Evolutionary conservation across 75 land plant species (phyloP).

Genomic region (Adiantum capillusveneris): DNA sequence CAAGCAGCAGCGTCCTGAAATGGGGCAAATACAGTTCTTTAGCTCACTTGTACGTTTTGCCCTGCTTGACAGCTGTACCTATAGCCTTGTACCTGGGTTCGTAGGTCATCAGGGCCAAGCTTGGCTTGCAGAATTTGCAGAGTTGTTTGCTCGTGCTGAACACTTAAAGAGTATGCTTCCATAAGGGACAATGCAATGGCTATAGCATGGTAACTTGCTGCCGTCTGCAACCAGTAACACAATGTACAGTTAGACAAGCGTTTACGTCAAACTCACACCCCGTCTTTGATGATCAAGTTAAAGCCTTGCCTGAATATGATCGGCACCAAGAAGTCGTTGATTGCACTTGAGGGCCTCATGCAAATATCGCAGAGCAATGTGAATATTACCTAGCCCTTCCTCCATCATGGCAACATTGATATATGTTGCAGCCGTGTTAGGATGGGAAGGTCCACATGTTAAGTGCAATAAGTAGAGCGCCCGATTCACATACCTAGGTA

Average conservation of each 20-base stretch:
- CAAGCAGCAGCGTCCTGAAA: slow-evolving; percentile 93
- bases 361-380: slow-evolving; percentile 81
- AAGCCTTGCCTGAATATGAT: slow-evolving; percentile 72
- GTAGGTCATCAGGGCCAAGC: slow-evolving; percentile 81
- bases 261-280: no score
- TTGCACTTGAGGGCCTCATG: slow-evolving; percentile 93
- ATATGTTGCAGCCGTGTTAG: slow-evolving; percentile 93
- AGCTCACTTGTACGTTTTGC: no score
- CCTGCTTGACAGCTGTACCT: no score
- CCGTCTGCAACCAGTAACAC: slow-evolving; percentile 45
- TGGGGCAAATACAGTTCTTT: neutral
- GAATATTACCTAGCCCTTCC: slow-evolving; percentile 93
- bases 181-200: slow-evolving; percentile 92
- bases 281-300: no score
- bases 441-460: slow-evolving; percentile 93
- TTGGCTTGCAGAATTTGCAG: slow-evolving; percentile 87
- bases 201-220: slow-evolving; percentile 95
- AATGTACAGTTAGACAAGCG: no score
- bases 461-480: slow-evolving; percentile 84
- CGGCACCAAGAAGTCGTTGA: slow-evolving; percentile 79
- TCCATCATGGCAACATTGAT: slow-evolving; percentile 99
- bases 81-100: slow-evolving; percentile 92
- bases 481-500: slow-evolving; percentile 72
- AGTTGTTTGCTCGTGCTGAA: slow-evolving; percentile 94
- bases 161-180: slow-evolving; percentile 91